These are phyloP conservation scores for Phytopythium litorale DNA, from an alignment of 352 stramenopile genomes.

Conservation along the genomic window DNA sequence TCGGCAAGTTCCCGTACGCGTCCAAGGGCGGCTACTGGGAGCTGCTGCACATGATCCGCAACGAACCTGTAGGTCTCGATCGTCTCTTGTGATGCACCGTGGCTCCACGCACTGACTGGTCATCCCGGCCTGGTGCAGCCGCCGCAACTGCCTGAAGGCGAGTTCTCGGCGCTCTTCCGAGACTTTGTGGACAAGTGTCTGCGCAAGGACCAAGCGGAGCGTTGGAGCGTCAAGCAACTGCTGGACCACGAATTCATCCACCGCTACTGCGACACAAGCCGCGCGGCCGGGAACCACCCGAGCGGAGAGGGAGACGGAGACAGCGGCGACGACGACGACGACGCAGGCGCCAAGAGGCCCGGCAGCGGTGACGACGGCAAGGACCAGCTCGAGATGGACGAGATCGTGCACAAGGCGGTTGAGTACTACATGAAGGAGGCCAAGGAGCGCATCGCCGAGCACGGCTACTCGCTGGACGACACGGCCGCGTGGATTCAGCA, in stretches of 20 bases:
- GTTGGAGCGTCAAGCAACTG: constrained; percentile 79
- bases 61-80: constrained; percentile 51
- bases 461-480: constrained; percentile 65
- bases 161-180: constrained; percentile 72
- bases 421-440: constrained; percentile 80
- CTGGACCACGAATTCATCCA: constrained; percentile 69
- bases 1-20: constrained; percentile 87
- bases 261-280: constrained; percentile 24
- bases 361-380: constrained; percentile 49
- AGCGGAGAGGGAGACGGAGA: constrained; percentile 19
- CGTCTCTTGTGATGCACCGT: background rate
- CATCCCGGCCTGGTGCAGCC: constrained; percentile 22
- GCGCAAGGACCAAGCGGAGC: constrained; percentile 71
- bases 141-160: constrained; percentile 52
- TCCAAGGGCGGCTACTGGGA: constrained; percentile 88
- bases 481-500: constrained; percentile 74
- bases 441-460: constrained; percentile 67
- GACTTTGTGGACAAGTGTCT: constrained; percentile 83
- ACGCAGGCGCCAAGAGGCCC: constrained; percentile 13
- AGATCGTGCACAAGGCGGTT: constrained; percentile 73
- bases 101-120: background rate
- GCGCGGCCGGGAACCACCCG: constrained; percentile 5
- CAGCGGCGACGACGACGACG: constrained; percentile 13
- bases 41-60: constrained; percentile 86
- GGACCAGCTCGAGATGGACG: constrained; percentile 66